Evolutionary conservation across 192 early-diverging fungal species (phyloP).

Genomic region (Thoreauomyces humboldtii): DNA sequence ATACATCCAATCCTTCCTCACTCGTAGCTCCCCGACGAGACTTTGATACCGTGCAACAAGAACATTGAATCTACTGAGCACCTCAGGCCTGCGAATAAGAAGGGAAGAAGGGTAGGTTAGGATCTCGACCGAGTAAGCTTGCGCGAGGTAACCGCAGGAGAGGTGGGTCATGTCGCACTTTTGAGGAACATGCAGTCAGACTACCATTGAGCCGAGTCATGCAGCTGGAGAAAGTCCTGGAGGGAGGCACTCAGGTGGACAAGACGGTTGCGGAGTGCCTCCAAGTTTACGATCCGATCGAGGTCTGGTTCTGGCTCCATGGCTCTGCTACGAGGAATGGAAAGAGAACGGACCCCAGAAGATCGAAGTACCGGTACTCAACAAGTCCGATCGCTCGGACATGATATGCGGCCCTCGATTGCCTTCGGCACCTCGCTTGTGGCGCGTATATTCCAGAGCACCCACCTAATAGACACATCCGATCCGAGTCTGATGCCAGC

Average conservation of each 20-base stretch:
- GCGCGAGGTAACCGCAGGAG: too few species aligned
- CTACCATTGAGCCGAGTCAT: conserved; percentile 14
- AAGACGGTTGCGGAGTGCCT: neutral
- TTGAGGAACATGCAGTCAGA: neutral
- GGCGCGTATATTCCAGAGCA: too few species aligned
- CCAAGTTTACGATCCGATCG: conserved; percentile 14
- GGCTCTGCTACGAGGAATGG: too few species aligned
- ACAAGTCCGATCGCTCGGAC: too few species aligned
- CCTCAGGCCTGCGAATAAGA: conserved; percentile 7
- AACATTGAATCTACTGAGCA: conserved; percentile 22
- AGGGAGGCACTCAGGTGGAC: conserved; percentile 16
- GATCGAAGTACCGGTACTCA: too few species aligned
- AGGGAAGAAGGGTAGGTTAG: neutral
- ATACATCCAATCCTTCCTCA: conserved; percentile 10
- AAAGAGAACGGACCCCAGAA: too few species aligned
- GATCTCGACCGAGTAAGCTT: neutral
- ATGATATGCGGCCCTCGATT: too few species aligned
- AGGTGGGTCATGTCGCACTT: too few species aligned
- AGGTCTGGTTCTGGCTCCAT: too few species aligned
- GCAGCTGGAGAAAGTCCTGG: conserved; percentile 9
- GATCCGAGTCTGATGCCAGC: too few species aligned
- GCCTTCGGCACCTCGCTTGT: too few species aligned
- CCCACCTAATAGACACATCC: too few species aligned
- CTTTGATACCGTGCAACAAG: conserved; percentile 17
- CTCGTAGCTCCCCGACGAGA: conserved; percentile 20